Percentiles rank a stretch among this genome's conserved stretches.
Evolutionary conservation across 495 filamentous ascomycete genomes (phyloP).

Genomic region (Penicillium atrosanguineum): DNA sequence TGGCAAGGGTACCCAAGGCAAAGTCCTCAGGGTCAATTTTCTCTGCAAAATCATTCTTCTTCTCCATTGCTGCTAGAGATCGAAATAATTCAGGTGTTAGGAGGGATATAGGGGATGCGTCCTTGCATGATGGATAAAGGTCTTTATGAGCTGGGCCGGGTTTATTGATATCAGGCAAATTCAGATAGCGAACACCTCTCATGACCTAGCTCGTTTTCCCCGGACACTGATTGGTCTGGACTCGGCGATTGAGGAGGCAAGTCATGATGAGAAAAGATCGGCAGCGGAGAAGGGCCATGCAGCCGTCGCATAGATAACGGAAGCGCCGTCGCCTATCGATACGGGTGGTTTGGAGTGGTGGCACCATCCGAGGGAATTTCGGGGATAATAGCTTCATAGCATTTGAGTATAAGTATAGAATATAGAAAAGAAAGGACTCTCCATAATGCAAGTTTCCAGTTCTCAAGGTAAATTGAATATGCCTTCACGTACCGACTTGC

Average conservation of each 20-base stretch:
- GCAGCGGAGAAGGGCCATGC: conserved; percentile 13
- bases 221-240: conserved; percentile 1
- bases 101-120: neutral
- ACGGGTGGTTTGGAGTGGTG: neutral
- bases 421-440: neutral
- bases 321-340: conserved; percentile 16
- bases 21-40: conserved; percentile 16
- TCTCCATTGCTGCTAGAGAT: conserved; percentile 4
- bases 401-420: conserved; percentile 9
- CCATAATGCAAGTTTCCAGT: neutral
- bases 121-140: neutral
- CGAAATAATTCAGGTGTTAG: too few relatives aligned
- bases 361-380: conserved; percentile 3
- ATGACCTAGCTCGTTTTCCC: conserved; percentile 1
- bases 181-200: conserved; percentile 3
- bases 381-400: conserved; percentile 1
- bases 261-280: conserved; percentile 5
- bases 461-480: neutral
- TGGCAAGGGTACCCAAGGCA: conserved; percentile 17
- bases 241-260: neutral
- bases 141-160: too few relatives aligned
- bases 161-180: neutral
- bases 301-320: conserved; percentile 27
- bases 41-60: conserved; percentile 7
- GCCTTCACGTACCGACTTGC: conserved; percentile 22